A percentile compares a stretch with the other conserved stretches of the same genome.
Evolutionary conservation across 106 monocot species (phyloP).

Genomic region (Ottelia alismoides): DNA sequence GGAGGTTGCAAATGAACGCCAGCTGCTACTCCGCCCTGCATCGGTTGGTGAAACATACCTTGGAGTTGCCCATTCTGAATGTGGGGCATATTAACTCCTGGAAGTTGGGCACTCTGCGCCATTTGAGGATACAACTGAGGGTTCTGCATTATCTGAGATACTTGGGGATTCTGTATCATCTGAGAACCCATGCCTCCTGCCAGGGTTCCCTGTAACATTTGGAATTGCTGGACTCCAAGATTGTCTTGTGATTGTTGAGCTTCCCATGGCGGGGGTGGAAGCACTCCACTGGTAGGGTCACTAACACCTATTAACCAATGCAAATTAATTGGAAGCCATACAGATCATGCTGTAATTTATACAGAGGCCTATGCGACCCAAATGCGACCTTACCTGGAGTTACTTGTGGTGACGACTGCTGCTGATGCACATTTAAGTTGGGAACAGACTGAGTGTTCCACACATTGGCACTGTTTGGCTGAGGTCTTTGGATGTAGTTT

Average conservation of each 20-base stretch:
- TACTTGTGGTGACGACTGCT: too few relatives aligned
- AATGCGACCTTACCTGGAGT: too few relatives aligned
- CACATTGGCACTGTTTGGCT: conserved; percentile 19
- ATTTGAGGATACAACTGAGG: conserved; percentile 18
- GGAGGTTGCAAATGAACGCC: conserved; percentile 6
- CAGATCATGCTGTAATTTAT: too few relatives aligned
- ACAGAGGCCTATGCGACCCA: too few relatives aligned
- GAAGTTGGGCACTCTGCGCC: conserved; percentile 28
- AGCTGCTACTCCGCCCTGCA: conserved; percentile 3
- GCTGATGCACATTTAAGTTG: conserved; percentile 20
- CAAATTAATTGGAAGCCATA: neutral
- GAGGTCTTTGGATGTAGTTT: conserved; percentile 17
- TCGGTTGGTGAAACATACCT: neutral
- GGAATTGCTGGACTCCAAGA: too few relatives aligned
- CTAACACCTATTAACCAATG: conserved; percentile 18
- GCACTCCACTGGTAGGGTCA: conserved; percentile 32
- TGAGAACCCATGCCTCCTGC: too few relatives aligned
- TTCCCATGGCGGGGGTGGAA: conserved; percentile 90
- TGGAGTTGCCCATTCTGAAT: conserved; percentile 2
- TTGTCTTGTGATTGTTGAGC: conserved; percentile 25
- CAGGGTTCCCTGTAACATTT: too few relatives aligned
- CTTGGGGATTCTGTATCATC: too few relatives aligned
- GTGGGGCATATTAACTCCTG: neutral
- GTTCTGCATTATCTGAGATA: conserved; percentile 17
- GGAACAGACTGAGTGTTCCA: conserved; percentile 54